Conservation (phyloP, 2,329 filamentous ascomycete genomes). For the Trichoderma aggressivum region DNA sequence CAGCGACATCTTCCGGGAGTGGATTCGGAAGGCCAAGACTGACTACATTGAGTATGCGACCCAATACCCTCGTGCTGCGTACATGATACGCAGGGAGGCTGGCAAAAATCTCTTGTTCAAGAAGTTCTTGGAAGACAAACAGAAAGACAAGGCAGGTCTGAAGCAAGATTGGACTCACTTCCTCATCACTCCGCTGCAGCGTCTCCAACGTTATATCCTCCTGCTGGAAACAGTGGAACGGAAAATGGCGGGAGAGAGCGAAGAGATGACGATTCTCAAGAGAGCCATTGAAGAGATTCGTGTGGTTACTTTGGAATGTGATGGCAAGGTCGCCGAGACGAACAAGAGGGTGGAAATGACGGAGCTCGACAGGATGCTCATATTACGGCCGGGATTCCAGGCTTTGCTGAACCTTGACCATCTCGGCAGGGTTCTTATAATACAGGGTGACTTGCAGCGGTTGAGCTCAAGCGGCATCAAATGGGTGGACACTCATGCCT, state of each 20-base stretch:
- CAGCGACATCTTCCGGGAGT: constrained; percentile 96
- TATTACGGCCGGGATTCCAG: constrained; percentile 83
- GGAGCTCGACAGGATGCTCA: constrained; percentile 78
- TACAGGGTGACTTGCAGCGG: constrained; percentile 83
- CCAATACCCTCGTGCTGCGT: constrained; percentile 78
- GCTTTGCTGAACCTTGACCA: constrained; percentile 89
- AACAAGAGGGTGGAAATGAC: constrained; percentile 84
- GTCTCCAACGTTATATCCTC: constrained; percentile 85
- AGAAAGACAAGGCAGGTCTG: constrained; percentile 72
- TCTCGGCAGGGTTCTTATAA: constrained; percentile 85
- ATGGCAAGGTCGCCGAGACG: constrained; percentile 88
- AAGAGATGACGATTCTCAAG: constrained; percentile 81
- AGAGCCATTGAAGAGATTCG: constrained; percentile 91
- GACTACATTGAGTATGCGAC: constrained; percentile 92
- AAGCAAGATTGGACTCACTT: constrained; percentile 93
- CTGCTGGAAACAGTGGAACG: constrained; percentile 79
- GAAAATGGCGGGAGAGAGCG: constrained; percentile 77
- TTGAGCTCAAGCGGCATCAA: constrained; percentile 85
- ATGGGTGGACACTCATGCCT: constrained; percentile 89
- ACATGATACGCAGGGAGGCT: constrained; percentile 77
- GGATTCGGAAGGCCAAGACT: constrained; percentile 88
- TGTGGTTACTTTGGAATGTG: constrained; percentile 82
- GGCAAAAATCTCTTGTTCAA: constrained; percentile 83
- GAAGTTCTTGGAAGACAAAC: constrained; percentile 77
- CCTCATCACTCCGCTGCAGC: constrained; percentile 87